phyloP scores from a whole-genome alignment of 257 asterid genomes.

The Petunia axillaris region DNA sequence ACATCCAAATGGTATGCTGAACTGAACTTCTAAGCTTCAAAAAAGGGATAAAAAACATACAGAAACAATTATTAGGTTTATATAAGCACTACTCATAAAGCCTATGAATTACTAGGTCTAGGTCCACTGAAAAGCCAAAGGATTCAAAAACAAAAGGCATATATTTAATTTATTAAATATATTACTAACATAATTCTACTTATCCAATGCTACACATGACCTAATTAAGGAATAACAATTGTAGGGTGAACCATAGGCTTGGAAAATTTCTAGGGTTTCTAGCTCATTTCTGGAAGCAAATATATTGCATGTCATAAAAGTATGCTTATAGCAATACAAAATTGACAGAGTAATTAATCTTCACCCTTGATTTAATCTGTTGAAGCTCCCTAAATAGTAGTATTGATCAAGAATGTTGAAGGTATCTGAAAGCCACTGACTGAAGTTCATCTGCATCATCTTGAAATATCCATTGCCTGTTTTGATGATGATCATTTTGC shows the following conservation, averaged over 20 bases:
- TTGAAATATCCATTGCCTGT: conserved; percentile 56
- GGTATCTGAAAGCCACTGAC: conserved; percentile 66
- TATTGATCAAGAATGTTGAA: conserved; percentile 40
- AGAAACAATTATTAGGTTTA: neutral
- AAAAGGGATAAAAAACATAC: neutral
- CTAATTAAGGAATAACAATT: conserved; percentile 24
- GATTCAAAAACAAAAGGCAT: neutral
- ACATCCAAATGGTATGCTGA: neutral
- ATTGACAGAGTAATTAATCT: conserved; percentile 19
- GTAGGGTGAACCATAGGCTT: conserved; percentile 23
- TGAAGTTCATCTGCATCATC: conserved; percentile 72
- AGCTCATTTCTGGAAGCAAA: conserved; percentile 21
- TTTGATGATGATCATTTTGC: conserved; percentile 34
- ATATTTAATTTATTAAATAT: conserved; percentile 25
- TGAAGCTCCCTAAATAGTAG: neutral
- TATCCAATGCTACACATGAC: conserved; percentile 33
- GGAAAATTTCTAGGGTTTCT: conserved; percentile 42
- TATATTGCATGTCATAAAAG: conserved; percentile 18
- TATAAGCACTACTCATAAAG: neutral
- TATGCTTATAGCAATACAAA: conserved; percentile 10
- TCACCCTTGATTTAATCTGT: conserved; percentile 16
- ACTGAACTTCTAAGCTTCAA: neutral
- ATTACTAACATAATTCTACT: conserved; percentile 24
- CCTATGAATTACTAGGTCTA: neutral
- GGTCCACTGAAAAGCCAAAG: neutral